These are phyloP conservation scores for Zymoseptoria tritici DNA, from an alignment of 2,329 filamentous ascomycete genomes.

Conservation along the genomic window DNA sequence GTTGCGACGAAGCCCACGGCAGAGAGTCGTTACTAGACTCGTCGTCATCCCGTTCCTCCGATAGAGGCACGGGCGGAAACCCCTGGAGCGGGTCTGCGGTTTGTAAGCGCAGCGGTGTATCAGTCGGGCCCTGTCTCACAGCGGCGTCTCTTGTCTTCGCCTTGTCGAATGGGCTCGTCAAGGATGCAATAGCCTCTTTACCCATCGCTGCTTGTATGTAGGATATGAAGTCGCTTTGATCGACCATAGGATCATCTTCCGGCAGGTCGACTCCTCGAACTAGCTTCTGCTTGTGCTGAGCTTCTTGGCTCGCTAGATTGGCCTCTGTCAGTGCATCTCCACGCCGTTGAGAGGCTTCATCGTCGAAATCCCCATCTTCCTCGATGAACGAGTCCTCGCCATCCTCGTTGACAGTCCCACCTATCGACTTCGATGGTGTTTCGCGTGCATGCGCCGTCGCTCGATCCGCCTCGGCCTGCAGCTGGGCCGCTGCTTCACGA, in stretches of 20 bases:
- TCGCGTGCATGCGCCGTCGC: background rate
- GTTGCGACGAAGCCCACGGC: background rate
- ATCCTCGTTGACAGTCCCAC: background rate
- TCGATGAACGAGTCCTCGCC: background rate
- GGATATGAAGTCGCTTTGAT: constrained; percentile 19
- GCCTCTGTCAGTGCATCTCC: constrained; percentile 24
- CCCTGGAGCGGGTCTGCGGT: background rate
- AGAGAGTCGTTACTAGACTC: background rate
- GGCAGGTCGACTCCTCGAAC: constrained; percentile 24
- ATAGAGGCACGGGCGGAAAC: background rate
- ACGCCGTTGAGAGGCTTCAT: background rate
- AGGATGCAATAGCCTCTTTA: constrained; percentile 2
- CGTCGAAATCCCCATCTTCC: background rate
- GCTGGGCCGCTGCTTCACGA: constrained; percentile 1
- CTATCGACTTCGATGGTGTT: background rate
- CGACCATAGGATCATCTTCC: constrained; percentile 24
- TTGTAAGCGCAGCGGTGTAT: background rate
- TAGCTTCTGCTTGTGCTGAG: constrained; percentile 13
- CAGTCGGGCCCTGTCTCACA: background rate
- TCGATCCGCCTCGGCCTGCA: background rate
- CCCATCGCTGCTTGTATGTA: background rate
- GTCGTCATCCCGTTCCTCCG: background rate
- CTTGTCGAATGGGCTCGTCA: background rate
- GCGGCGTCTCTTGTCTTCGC: background rate
- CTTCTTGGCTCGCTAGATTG: constrained; percentile 29